These are phyloP conservation scores for Fusarium burgessii DNA, from an alignment of 2,329 filamentous ascomycete species.

Conservation along the genomic window DNA sequence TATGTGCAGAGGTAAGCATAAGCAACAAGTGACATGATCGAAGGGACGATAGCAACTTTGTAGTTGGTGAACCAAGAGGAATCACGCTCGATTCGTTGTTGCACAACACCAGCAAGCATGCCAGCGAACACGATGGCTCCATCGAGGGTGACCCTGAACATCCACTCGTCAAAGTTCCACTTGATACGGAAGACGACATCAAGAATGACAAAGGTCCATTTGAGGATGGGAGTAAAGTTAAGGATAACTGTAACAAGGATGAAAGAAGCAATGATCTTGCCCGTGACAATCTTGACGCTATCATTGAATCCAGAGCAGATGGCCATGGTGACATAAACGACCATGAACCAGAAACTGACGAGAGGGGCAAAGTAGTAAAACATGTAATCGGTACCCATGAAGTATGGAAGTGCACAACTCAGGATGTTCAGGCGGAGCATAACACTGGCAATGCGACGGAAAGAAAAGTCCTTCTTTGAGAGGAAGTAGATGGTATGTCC, in stretches of 20 bases:
- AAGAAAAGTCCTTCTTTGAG: constrained; percentile 66
- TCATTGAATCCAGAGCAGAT: constrained; percentile 57
- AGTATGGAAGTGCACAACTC: constrained; percentile 63
- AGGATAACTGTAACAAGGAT: constrained; percentile 51
- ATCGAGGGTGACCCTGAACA: constrained; percentile 64
- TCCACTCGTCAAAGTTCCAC: constrained; percentile 62
- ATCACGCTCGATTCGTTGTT: constrained; percentile 38
- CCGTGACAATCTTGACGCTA: constrained; percentile 55
- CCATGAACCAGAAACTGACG: constrained; percentile 71
- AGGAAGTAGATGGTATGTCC: constrained; percentile 71
- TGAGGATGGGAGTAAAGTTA: constrained; percentile 25
- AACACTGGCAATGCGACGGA: constrained; percentile 63
- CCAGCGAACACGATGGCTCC: constrained; percentile 68
- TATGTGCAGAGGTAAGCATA: constrained; percentile 37
- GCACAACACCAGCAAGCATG: constrained; percentile 56
- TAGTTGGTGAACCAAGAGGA: constrained; percentile 37
- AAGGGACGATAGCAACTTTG: constrained; percentile 35
- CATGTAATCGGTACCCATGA: constrained; percentile 65
- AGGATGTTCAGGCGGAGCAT: constrained; percentile 70
- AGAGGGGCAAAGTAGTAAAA: constrained; percentile 70
- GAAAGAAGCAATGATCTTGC: constrained; percentile 60
- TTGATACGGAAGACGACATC: constrained; percentile 58
- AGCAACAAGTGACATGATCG: constrained; percentile 48
- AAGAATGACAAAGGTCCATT: constrained; percentile 49
- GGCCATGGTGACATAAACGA: constrained; percentile 65